Conservation (phyloP, 306 rosid genomes). For the Glycine soja region DNA sequence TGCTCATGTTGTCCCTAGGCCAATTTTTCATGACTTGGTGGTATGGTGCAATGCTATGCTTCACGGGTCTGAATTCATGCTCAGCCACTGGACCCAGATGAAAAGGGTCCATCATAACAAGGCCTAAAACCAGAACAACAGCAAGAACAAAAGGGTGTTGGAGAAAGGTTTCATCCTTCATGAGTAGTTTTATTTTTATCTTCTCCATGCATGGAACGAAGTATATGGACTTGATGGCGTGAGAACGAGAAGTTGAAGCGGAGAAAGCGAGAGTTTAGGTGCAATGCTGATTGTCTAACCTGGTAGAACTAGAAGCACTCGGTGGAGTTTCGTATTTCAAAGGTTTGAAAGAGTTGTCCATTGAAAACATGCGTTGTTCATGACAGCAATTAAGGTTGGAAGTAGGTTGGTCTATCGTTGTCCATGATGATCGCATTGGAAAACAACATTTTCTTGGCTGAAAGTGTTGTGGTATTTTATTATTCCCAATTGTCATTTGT, state of each 20-base stretch:
- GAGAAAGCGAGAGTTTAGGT: background rate
- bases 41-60: slow-evolving; percentile 82
- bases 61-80: slow-evolving; percentile 77
- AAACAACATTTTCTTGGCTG: slow-evolving; percentile 28
- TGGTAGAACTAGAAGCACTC: slow-evolving; percentile 39
- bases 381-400: slow-evolving; percentile 51
- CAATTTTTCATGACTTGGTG: slow-evolving; percentile 77
- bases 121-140: slow-evolving; percentile 63
- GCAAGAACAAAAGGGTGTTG: slow-evolving; percentile 74
- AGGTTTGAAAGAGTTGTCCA: slow-evolving; percentile 39
- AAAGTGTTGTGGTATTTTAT: background rate
- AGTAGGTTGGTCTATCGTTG: slow-evolving; percentile 62
- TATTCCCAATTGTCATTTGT: slow-evolving; percentile 18
- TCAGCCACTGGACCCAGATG: slow-evolving; percentile 73
- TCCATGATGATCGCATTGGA: slow-evolving; percentile 52
- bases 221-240: no score
- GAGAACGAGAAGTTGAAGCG: no score
- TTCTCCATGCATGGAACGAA: slow-evolving; percentile 69
- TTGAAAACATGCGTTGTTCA: slow-evolving; percentile 52
- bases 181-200: slow-evolving; percentile 53
- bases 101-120: slow-evolving; percentile 88
- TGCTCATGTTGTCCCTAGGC: slow-evolving; percentile 85
- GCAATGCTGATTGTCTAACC: slow-evolving; percentile 14
- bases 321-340: slow-evolving; percentile 49
- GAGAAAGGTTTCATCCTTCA: slow-evolving; percentile 67